Conservation (phyloP, 306 rosid species). For the Castanea crenata region DNA sequence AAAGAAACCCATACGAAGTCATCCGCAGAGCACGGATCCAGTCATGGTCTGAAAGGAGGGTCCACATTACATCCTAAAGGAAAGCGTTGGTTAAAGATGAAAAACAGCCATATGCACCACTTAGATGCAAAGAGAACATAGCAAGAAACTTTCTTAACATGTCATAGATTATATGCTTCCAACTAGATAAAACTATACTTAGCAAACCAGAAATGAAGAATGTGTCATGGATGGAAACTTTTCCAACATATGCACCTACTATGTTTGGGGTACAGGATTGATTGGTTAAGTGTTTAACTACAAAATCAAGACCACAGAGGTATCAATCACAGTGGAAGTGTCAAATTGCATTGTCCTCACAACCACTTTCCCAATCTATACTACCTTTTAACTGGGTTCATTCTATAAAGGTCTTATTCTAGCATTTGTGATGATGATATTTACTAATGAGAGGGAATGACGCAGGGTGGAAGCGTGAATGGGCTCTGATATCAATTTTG, state of each 20-base stretch:
- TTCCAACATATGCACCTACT: background rate
- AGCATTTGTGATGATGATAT: too few relatives aligned
- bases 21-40: constrained; percentile 88
- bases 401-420: too few relatives aligned
- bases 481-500: too few relatives aligned
- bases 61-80: constrained; percentile 49
- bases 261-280: background rate
- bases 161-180: constrained; percentile 1
- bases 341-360: background rate
- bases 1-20: constrained; percentile 86
- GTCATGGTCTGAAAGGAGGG: constrained; percentile 63
- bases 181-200: background rate
- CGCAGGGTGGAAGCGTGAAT: too few relatives aligned
- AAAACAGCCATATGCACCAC: background rate
- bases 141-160: constrained; percentile 5
- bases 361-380: too few relatives aligned
- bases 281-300: background rate
- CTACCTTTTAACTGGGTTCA: too few relatives aligned
- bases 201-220: background rate
- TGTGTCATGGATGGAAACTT: background rate
- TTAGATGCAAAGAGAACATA: background rate
- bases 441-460: too few relatives aligned
- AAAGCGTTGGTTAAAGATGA: constrained; percentile 19
- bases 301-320: background rate
- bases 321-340: background rate